Base-by-base conservation (phyloP, 2,329 filamentous ascomycete species). In the Calycina marina region DNA sequence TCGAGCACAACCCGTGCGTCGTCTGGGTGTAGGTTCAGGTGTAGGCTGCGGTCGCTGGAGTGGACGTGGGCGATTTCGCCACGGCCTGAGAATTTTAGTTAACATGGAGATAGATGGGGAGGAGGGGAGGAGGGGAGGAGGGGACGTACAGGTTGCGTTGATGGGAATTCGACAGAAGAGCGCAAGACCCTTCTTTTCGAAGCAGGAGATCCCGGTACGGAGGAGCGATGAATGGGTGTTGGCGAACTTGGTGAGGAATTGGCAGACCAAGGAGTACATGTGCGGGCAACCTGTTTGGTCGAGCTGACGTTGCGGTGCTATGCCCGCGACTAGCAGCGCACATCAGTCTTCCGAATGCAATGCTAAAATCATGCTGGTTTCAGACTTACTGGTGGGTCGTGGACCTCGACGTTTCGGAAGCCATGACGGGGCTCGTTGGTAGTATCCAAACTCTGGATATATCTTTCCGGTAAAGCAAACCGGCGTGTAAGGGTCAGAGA, bases 51-150 rank as follows among this genome's bases (percentile, higher is more conserved):
- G 43, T 90, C 83, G 14, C 67, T 74, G 30, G 75, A 69, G 55
- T 92, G 84, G 8, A 83, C 71, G 52, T 93, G 84, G 46, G 72
- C 79, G 26, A 92, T 69, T 56, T 92, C 84, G n/a, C 82, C 82
- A 43, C 77, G n/a, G n/a, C n/a, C n/a, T n/a, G n/a, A n/a, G n/a
- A n/a, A n/a, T n/a, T n/a, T n/a, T n/a, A n/a, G n/a, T n/a, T n/a
- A n/a, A n/a, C n/a, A n/a, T n/a, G n/a, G n/a, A n/a, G n/a, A n/a
- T n/a, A n/a, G n/a, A n/a, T n/a, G n/a, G n/a, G n/a, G n/a, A n/a
- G n/a, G n/a, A n/a, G n/a, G n/a, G n/a, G n/a, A n/a, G n/a, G n/a
- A n/a, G n/a, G n/a, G n/a, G n/a, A n/a, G n/a, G n/a, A n/a, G n/a
- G n/a, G n/a, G n/a, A n/a, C n/a, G n/a, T 70, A 45, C 77, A 83